Evolutionary conservation across 129 eudicot species (phyloP).

Genomic region (Rutidosis leptorrhynchoides): DNA sequence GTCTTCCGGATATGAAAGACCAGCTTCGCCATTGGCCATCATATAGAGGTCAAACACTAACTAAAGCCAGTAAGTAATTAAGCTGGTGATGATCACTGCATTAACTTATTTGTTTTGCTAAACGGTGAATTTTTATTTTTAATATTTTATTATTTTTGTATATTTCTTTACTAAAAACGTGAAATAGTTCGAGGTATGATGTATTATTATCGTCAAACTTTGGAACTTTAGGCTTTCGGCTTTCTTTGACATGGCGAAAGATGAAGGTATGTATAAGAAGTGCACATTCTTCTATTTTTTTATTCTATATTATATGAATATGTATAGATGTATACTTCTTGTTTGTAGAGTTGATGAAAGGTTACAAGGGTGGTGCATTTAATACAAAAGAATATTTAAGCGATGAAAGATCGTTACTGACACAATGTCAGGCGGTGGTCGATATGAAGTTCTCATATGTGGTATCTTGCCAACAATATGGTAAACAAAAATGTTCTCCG

Average conservation of each 20-base stretch:
- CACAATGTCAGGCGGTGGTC: constrained; percentile 85
- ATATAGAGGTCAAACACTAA: constrained; percentile 88
- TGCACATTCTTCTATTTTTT: neutral
- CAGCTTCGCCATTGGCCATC: constrained; percentile 91
- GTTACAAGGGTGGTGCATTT: constrained; percentile 69
- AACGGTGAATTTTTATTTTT: too few relatives aligned
- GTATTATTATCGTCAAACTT: constrained; percentile 86
- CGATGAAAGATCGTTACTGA: constrained; percentile 51
- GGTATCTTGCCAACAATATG: constrained; percentile 89
- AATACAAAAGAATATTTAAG: constrained; percentile 54
- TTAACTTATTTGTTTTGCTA: neutral
- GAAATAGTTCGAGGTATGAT: constrained; percentile 81
- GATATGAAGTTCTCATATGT: constrained; percentile 93
- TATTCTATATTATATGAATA: constrained; percentile 1
- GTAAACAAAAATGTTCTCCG: constrained; percentile 70
- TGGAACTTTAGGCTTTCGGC: constrained; percentile 95
- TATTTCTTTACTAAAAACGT: constrained; percentile 17
- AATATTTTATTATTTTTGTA: constrained; percentile 22
- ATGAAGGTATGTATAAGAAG: constrained; percentile 45
- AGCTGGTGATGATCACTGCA: neutral
- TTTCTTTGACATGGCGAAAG: constrained; percentile 92
- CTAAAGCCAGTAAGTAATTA: constrained; percentile 59
- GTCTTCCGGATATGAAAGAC: constrained; percentile 42
- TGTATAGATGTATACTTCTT: neutral
- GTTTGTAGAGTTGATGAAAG: constrained; percentile 73